Conservation (phyloP, 306 rosid species). For the Acacia confusa region DNA sequence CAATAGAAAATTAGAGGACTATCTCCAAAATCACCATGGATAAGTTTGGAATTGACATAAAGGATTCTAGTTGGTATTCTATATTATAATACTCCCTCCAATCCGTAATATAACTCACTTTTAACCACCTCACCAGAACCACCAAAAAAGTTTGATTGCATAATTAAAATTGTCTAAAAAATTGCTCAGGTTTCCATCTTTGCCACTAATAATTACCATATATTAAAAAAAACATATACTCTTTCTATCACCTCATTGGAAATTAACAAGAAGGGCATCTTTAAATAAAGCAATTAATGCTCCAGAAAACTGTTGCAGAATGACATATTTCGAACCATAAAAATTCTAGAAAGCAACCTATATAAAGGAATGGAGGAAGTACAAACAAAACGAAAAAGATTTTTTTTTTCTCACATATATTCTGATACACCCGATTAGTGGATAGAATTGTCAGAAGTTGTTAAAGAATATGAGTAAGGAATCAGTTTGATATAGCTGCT, state of each 20-base stretch:
- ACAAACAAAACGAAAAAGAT: neutral
- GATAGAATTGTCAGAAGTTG: neutral
- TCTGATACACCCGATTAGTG: neutral
- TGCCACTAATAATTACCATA: too few relatives aligned
- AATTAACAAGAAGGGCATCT: too few relatives aligned
- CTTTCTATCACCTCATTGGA: neutral
- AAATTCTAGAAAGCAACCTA: neutral
- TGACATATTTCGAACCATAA: neutral
- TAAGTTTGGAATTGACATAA: neutral
- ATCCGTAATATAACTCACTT: too few relatives aligned
- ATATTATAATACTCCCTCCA: neutral
- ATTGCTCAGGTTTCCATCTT: too few relatives aligned
- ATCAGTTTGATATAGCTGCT: neutral
- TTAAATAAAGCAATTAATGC: neutral
- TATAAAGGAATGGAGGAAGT: neutral
- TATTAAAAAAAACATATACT: too few relatives aligned
- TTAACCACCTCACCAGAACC: too few relatives aligned
- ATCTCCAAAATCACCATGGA: constrained; percentile 3
- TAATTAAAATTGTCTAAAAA: too few relatives aligned
- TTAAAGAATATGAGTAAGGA: neutral
- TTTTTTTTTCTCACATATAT: neutral
- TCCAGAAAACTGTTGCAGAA: neutral
- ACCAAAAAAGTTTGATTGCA: too few relatives aligned
- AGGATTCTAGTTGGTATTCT: constrained; percentile 10
- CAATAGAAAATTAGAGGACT: neutral